Percentiles rank a stretch among this genome's conserved stretches.
Conservation (phyloP, 2,329 filamentous ascomycete species). For the Fusarium napiforme region DNA sequence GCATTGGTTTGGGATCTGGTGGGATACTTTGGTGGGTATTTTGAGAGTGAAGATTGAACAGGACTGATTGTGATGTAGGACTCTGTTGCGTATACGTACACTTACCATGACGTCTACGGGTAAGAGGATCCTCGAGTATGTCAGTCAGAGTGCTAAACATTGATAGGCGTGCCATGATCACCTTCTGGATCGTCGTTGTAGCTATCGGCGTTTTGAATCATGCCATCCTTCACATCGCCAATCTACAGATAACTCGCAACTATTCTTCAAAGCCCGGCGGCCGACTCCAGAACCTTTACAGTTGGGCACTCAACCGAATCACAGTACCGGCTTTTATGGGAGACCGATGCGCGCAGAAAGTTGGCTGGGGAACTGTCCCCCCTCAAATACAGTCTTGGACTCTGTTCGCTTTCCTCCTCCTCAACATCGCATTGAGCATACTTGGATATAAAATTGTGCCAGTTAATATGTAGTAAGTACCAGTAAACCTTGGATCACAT, state of each 20-base stretch:
- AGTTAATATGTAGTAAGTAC: constrained; percentile 54
- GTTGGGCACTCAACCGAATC: constrained; percentile 50
- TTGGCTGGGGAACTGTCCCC: constrained; percentile 58
- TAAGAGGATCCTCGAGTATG: too few species aligned
- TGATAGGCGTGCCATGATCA: constrained; percentile 48
- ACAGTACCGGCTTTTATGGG: constrained; percentile 53
- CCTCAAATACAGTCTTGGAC: constrained; percentile 57
- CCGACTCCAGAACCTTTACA: neutral
- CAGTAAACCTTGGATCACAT: too few species aligned
- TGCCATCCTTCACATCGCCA: constrained; percentile 24
- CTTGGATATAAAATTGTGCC: constrained; percentile 52
- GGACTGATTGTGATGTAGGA: constrained; percentile 43
- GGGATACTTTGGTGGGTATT: constrained; percentile 52
- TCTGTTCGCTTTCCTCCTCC: constrained; percentile 50
- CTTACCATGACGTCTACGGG: constrained; percentile 52
- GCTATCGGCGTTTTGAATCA: constrained; percentile 51
- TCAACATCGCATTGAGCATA: constrained; percentile 53
- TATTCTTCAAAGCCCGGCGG: neutral
- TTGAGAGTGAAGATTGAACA: neutral
- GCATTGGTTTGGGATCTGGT: constrained; percentile 49
- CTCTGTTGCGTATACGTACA: constrained; percentile 49
- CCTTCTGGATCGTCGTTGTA: constrained; percentile 56
- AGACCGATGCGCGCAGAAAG: constrained; percentile 54
- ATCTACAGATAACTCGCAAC: neutral
- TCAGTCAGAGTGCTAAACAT: too few species aligned